These are phyloP conservation scores for Plasmodium yoelii DNA, from an alignment of 169 alveolate species.

Conservation along the genomic window DNA sequence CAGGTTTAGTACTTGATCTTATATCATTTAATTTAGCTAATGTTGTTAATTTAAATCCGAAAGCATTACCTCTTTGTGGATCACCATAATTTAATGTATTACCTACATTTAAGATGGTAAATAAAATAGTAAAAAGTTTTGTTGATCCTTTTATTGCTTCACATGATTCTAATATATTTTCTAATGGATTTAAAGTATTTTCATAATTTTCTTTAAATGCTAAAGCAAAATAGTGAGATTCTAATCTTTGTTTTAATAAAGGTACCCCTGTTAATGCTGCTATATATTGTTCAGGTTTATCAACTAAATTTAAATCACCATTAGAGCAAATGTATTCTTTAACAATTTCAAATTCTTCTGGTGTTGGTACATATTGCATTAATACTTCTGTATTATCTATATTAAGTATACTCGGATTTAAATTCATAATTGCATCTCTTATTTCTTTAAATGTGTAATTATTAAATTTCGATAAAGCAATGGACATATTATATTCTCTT, in stretches of 20 bases:
- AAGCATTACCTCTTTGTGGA: constrained; percentile 92
- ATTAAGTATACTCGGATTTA: constrained; percentile 87
- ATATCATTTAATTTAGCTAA: constrained; percentile 88
- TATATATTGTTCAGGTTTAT: constrained; percentile 92
- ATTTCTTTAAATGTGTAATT: constrained; percentile 91
- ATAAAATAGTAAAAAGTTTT: constrained; percentile 85
- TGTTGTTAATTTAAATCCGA: constrained; percentile 92
- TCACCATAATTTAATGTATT: constrained; percentile 90
- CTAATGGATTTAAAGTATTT: constrained; percentile 86
- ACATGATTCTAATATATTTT: constrained; percentile 85
- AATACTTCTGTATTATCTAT: constrained; percentile 91
- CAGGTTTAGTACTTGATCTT: constrained; percentile 91
- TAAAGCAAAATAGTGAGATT: constrained; percentile 88
- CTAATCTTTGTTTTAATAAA: constrained; percentile 88
- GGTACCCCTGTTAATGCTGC: constrained; percentile 92
- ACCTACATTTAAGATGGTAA: constrained; percentile 89
- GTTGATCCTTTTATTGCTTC: constrained; percentile 84
- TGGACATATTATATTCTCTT: constrained; percentile 92
- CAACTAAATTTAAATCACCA: constrained; percentile 90
- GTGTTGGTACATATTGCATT: constrained; percentile 88
- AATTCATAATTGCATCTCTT: constrained; percentile 90
- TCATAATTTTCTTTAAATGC: constrained; percentile 88
- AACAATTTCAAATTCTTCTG: constrained; percentile 89
- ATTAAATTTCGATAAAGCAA: constrained; percentile 91
- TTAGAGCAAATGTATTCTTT: constrained; percentile 89